Base-by-base conservation (phyloP, 2,329 filamentous ascomycete genomes). In the Microascus cirrosus region DNA sequence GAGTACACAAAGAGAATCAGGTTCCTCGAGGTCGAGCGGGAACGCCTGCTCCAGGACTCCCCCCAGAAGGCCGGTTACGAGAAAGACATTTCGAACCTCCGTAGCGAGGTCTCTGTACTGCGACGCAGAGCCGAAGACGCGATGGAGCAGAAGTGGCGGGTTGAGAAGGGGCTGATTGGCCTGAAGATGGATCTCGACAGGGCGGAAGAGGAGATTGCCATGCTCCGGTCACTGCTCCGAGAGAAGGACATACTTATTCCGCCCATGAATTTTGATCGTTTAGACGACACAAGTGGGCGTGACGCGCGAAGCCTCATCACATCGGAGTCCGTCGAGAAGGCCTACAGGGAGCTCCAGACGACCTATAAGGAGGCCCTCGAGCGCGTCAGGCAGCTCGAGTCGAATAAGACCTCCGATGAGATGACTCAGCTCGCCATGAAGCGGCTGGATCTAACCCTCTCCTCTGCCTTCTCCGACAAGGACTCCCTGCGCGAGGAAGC, bases 121-220 rank as follows among this genome's bases (percentile, higher is more conserved):
- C 85, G 94, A 51, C 86, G 86, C 61, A 85, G 94, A 57, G 93
- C 93, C 34, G 93, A 99, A 65, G 93, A 97, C 62, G 93, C 93
- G 18, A 80, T 97, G 15, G 90, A 96, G 67, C 89, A 95, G 66
- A 97, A 97, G 72, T 97, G 90, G 86, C 88, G 95, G 68, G 93
- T 92, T 61, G 93, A 96, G 72, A 95, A 95, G 73, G 90, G 90
- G 20, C 76, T 97, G 1, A 81, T 84, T 56, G 90, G 92, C 58
- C 75, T 97, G 59, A 95, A 96, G 74, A 96, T 96, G 88, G 93
- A 97, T 67, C 82, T 99, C 50, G 94, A 97, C 71, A 89, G 92
- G 61, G 92, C 94, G 28, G 90, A 96, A 70, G 89, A 94, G 69
- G 94, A 99, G 73, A 95, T 95, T 34, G 77, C 83, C 48, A 89